These are phyloP conservation scores for Picochlorum sp. DNA, from an alignment of 139 green algal species.

Conservation along the genomic window DNA sequence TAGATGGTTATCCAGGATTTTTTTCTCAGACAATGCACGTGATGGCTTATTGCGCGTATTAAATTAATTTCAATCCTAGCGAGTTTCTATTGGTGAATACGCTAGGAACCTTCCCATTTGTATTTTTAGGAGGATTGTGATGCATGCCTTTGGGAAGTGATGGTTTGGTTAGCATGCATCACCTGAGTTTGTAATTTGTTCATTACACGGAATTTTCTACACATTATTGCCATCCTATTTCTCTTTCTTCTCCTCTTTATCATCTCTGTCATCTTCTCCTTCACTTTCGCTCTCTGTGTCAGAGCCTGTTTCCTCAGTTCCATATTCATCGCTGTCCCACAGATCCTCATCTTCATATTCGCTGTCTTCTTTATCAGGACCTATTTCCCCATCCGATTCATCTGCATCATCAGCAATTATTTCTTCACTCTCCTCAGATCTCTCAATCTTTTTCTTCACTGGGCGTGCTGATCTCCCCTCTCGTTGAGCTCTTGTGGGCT, in stretches of 20 bases:
- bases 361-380: conserved; percentile 7
- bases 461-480: conserved; percentile 23
- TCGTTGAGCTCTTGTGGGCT: conserved; percentile 19
- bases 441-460: conserved; percentile 6
- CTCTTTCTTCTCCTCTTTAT: background rate
- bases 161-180: too few relatives aligned
- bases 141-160: too few relatives aligned
- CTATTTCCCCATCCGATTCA: background rate
- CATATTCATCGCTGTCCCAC: conserved; percentile 34
- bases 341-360: conserved; percentile 21
- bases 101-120: too few relatives aligned
- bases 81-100: too few relatives aligned
- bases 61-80: too few relatives aligned
- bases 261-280: background rate
- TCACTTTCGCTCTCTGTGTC: conserved; percentile 7
- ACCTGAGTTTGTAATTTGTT: too few relatives aligned
- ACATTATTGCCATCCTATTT: background rate
- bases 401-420: conserved; percentile 6
- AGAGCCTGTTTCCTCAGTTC: conserved; percentile 24
- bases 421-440: conserved; percentile 13
- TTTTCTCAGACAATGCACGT: too few relatives aligned
- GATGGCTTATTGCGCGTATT: too few relatives aligned
- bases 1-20: too few relatives aligned
- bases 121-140: background rate
- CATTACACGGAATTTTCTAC: too few relatives aligned